phyloP scores from a whole-genome alignment of 768 basidiomycete genomes.

The Termitomyces sp. region DNA sequence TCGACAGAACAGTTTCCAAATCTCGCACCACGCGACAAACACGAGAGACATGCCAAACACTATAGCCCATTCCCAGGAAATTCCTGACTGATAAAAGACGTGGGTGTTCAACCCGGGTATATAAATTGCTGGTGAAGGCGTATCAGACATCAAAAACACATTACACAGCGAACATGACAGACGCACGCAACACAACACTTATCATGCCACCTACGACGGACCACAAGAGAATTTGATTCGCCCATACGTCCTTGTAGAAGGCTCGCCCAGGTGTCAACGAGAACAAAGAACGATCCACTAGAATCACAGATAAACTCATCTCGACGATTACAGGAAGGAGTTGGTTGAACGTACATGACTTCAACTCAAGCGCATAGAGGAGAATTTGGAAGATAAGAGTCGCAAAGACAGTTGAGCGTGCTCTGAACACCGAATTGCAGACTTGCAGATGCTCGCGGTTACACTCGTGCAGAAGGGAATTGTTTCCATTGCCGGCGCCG shows the following conservation, averaged over 20 bases:
- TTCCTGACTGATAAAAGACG: slow-evolving; percentile 31
- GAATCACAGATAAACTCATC: neutral
- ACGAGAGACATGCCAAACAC: slow-evolving; percentile 29
- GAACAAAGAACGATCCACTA: slow-evolving; percentile 34
- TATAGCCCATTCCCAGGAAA: slow-evolving; percentile 35
- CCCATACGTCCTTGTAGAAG: slow-evolving; percentile 29
- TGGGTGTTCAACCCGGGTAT: slow-evolving; percentile 29
- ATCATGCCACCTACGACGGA: slow-evolving; percentile 27
- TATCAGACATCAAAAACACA: neutral
- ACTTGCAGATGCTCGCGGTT: slow-evolving; percentile 21
- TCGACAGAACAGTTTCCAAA: slow-evolving; percentile 30
- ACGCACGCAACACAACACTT: slow-evolving; percentile 32
- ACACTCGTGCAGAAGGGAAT: slow-evolving; percentile 23
- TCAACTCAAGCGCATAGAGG: slow-evolving; percentile 29
- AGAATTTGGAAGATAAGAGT: slow-evolving; percentile 32
- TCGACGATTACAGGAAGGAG: neutral
- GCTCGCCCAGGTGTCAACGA: slow-evolving; percentile 25
- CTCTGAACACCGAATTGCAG: slow-evolving; percentile 27
- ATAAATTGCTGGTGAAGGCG: slow-evolving; percentile 24
- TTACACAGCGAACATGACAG: neutral
- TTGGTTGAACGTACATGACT: slow-evolving; percentile 24
- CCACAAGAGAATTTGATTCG: slow-evolving; percentile 30
- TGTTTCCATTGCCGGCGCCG: slow-evolving; percentile 22
- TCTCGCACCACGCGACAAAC: slow-evolving; percentile 30
- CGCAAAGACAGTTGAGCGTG: slow-evolving; percentile 30